Evolutionary conservation across 257 asterid genomes (phyloP), one percentile per base, ranked within the genome.

Genomic region (Rehmannia glutinosa): DNA sequence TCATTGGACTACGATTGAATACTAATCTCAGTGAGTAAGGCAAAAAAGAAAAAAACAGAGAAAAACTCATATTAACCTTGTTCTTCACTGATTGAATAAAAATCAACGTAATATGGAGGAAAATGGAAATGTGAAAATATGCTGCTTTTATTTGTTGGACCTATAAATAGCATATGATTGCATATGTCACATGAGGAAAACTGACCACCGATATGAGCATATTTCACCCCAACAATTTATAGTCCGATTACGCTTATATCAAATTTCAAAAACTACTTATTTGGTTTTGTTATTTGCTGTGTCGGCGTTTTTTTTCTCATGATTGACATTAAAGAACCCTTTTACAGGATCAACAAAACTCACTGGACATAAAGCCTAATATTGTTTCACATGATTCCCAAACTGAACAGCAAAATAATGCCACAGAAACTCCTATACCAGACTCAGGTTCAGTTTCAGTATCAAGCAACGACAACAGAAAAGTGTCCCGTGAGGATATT

Each of bases 401-500:
- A 77, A 83, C 74, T 59, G 95, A 90, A 28, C 84, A 33, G 56
- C 83, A 78, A 39, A 90, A 83, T 60, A 78, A 82, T 66, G 81
- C 80, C 51, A 49, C 91, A 0, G 92, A 93, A 70, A 82, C 83
- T 61, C 92, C 88, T 50, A 73, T 88, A 70, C 87, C 92, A 43
- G 99, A 94, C 80, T 79, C 99, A 19, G 95, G 88, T 66, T 94
- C 99, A 12, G 92, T 86, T 77, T 90, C 97, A 3, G 91, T 75
- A 53, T 84, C 96, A 27, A 84, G 95, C 88, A 88, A 80, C 28
- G 95, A 85, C 59, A 85, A 84, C 68, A 82, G 89, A 81, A 94
- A 88, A 84, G 96, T 94, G 70, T 88, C 97, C 57, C 96, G 97
- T 6, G 95, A 91, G 71, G 99, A 94, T 70, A 94, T 94, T 49